phyloP scores from a whole-genome alignment of 208 protist genomes.

The Tetramitus jugosus region DNA sequence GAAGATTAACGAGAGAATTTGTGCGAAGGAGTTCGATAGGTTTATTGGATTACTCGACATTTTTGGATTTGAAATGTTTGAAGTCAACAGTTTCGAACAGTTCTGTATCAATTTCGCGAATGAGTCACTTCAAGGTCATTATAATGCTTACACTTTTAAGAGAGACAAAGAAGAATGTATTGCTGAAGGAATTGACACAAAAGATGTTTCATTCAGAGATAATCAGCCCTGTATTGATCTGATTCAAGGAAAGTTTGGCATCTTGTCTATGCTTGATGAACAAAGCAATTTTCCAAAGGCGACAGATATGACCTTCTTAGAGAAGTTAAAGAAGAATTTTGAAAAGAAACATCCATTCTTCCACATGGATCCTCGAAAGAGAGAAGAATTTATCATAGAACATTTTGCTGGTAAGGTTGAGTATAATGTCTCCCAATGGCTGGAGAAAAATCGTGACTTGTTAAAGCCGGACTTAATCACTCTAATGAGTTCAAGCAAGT shows the following conservation, averaged over 20 bases:
- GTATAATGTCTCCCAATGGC: constrained; percentile 40
- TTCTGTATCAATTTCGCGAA: constrained; percentile 89
- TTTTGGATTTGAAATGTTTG: constrained; percentile 64
- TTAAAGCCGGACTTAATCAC: constrained; percentile 38
- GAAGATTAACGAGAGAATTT: constrained; percentile 53
- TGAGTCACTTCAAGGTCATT: constrained; percentile 76
- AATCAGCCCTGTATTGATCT: constrained; percentile 63
- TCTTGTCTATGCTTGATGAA: constrained; percentile 63
- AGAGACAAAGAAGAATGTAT: constrained; percentile 40
- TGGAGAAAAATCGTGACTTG: constrained; percentile 50
- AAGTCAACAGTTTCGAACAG: constrained; percentile 84
- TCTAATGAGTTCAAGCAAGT: neutral
- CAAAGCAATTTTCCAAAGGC: constrained; percentile 50
- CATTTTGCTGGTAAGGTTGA: constrained; percentile 51
- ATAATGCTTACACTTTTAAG: constrained; percentile 70
- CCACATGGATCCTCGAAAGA: constrained; percentile 23
- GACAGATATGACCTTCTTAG: constrained; percentile 47
- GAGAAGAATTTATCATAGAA: constrained; percentile 36
- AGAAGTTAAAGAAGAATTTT: constrained; percentile 47
- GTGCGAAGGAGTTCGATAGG: neutral
- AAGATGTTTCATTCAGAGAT: constrained; percentile 56
- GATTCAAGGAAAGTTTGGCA: constrained; percentile 54
- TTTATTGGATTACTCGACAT: constrained; percentile 61
- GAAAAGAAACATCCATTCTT: constrained; percentile 40
- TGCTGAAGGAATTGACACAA: constrained; percentile 69